Base-by-base conservation (phyloP, 176 grass and related monocot species). In the Carex kokanica region DNA sequence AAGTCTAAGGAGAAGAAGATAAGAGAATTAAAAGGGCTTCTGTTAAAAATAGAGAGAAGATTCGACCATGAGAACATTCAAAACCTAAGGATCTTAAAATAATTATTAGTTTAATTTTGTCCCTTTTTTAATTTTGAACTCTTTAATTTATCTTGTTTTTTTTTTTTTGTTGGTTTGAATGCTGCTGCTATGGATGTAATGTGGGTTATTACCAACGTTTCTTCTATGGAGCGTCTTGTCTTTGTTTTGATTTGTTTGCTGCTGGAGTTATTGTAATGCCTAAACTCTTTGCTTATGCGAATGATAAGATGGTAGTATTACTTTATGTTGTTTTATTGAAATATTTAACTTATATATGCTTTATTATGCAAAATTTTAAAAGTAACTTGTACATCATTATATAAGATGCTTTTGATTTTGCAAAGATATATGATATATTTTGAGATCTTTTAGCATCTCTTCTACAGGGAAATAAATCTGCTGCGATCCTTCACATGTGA, bases 1-100 rank as follows among this genome's bases (percentile, higher is more conserved):
- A 97, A 90, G 90, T 86, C 71, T 94, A 87, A 88, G 81, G 72
- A 84, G 60, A 59, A 87, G 78, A 52, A 78, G 38, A 84, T 84
- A 17, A 85, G 14, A 62, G 34, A 60, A 64, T n/a, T 78, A 24
- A 73, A 78, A 78, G 41, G 29, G 80, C 59, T 29, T 41, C 15
- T 68, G 80, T 54, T 25, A 52, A 87, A 62, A 34, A 73, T 56
- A 73, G 85, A 64, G 54, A 65, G 55, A 83, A 60, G 64, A 81
- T 60, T 81, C 78, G 43, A 49, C 62, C 60, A 7, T 64, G 38
- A 64, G 45, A 64, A n/a, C n/a, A n/a, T 64, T 82, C 31, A 61
- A 82, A 82, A 82, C 43, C 32, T 66, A 82, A 82, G 80, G 41
- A 40, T 68, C 27, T 82, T 82, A 54, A 82, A 78, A 78, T 78